Base-by-base conservation (phyloP, 257 asterid species). In the Knoxia roxburghii region DNA sequence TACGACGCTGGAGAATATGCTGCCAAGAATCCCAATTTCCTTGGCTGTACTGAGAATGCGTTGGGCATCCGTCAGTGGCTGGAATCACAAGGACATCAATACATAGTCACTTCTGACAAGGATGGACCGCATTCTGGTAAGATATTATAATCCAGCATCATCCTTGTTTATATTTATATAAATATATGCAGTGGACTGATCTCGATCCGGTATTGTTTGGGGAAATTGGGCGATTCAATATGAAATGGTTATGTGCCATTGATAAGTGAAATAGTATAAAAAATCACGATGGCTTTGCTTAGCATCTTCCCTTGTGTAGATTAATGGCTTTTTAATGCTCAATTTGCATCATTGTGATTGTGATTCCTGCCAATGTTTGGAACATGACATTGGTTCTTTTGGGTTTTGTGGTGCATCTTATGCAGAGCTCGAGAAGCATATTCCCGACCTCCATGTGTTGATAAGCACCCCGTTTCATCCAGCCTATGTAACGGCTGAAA, bases 381-480 rank as follows among this genome's bases (percentile, higher is more conserved):
- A 40, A 30, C 48, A 18, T 62, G 13, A 53, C 26, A 27, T 41
- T 13, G 13, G 30, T 21, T 68, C 0, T 11, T 48, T 21, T 50
- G 53, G 70, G 32, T 66, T 54, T 14, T 52, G 54, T 62, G 61
- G 32, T 78, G 49, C 45, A 17, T 53, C 15, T 26, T 71, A 48
- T 69, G 78, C 93, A 94, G 99, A 88, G 81, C 99, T 94, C 32
- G 99, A 94, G 81, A 90, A 89, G 63, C 99, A 90, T 77, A 82
- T 94, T 45, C 89, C 96, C 5, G 99, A 94, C 70, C 90, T 91
- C 68, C 93, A 94, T 32, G 99, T 94, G 74, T 73, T 94, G 81
- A 94, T 94, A 57, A 79, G 93, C 0, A 94, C 99, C 65, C 99
- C 99, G 10, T 94, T 94, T 80, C 99, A 94, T 82, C 99, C 96